Evolutionary conservation across 176 grass and related monocot genomes (phyloP), one percentile per base, ranked within the genome.

Genomic region (Zoysia pacifica): DNA sequence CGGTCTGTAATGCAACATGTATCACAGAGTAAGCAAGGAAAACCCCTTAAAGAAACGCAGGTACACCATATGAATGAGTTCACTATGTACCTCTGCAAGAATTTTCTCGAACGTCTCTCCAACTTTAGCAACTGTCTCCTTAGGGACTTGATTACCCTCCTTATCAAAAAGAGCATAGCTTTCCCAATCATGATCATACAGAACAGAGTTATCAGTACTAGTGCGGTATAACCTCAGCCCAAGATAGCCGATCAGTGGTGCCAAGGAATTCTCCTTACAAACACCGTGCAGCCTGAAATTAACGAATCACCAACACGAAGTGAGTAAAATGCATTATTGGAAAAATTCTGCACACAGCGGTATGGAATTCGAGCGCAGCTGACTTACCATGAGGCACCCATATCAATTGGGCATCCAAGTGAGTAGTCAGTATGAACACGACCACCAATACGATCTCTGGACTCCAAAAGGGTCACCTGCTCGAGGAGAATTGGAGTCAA

Each of bases 121-220:
- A 37, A 95, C 96, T 78, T 87, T 86, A 68, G 86, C 88, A 42
- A 94, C 96, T 3, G 84, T 81, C 46, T 95, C 83, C 68, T 82
- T 87, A 2, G 96, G 81, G 50, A 99, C 86, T 67, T 89, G 88
- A 75, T 56, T 75, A 36, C 96, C 92, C 48, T 89, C 66, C 78
- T 91, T 99, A 83, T 93, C 88, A 78, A 89, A 95, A 4, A 99
- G 89, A 38, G 96, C 93, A 82, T 91, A 95, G 14, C 96, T 99
- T 81, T 99, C 96, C 37, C 94, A 81, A 86, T 99, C 96, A 82
- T 99, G 92, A 19, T 99, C 96, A 58, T 99, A 99, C 7, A 95
- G 59, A 59, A 95, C 84, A 79, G 96, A 99, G 91, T 99, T 93
- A 59, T 99, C 92, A 2, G 83, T 93, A 28, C 96, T 99, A 42